Percentiles rank a stretch among this genome's conserved stretches.
Conservation (phyloP, 371 early-diverging fungal species). For the Mucor circinelloides region DNA sequence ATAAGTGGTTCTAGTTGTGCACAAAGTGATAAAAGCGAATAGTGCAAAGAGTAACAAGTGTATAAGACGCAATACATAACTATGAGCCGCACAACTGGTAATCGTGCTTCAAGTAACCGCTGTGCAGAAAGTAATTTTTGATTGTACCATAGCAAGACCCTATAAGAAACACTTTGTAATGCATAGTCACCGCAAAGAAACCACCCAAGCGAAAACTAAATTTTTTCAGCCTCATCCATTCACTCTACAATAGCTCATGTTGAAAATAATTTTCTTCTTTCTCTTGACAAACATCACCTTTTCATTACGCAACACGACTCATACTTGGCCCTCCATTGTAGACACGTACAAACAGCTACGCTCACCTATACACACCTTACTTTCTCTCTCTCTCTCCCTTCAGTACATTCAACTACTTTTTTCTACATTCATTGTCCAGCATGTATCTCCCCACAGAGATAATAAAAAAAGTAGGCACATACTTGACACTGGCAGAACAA, state of each 20-base stretch:
- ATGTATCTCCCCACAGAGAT: constrained; percentile 30
- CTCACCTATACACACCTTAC: background rate
- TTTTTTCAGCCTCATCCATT: too few relatives aligned
- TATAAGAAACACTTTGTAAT: too few relatives aligned
- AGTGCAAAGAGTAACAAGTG: too few relatives aligned
- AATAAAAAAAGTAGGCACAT: constrained; percentile 25
- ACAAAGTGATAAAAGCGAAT: too few relatives aligned
- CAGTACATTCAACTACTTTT: background rate
- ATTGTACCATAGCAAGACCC: too few relatives aligned
- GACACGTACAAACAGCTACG: background rate
- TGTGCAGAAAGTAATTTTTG: too few relatives aligned
- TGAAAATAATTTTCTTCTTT: background rate
- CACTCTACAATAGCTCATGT: background rate
- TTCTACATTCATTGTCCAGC: background rate
- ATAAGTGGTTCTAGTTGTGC: too few relatives aligned
- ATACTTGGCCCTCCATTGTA: background rate
- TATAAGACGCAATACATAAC: too few relatives aligned
- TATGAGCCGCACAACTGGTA: too few relatives aligned
- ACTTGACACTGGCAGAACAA: constrained; percentile 24
- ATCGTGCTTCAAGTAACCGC: too few relatives aligned
- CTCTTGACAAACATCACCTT: background rate
- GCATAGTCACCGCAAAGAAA: too few relatives aligned
- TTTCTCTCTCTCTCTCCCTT: background rate
- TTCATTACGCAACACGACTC: background rate
- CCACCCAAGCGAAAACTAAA: too few relatives aligned